These are phyloP conservation scores for Diaporthe eres DNA, from an alignment of 2,329 filamentous ascomycete genomes.

Conservation along the genomic window DNA sequence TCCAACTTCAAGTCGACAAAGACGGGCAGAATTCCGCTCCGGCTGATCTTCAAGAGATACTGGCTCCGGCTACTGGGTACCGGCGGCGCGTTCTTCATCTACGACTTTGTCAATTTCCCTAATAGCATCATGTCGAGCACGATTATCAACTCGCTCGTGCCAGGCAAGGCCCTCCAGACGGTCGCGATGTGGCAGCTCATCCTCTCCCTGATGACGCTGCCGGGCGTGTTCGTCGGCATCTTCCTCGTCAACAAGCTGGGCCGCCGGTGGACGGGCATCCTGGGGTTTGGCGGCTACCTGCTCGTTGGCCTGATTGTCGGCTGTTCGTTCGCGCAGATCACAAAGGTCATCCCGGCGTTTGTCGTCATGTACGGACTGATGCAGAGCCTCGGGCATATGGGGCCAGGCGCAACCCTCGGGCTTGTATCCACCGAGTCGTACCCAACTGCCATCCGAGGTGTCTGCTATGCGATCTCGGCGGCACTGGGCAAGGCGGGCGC, in stretches of 20 bases:
- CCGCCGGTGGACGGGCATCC: slow-evolving; percentile 64
- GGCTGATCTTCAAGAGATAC: slow-evolving; percentile 58
- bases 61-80: slow-evolving; percentile 62
- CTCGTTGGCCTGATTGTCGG: slow-evolving; percentile 67
- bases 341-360: slow-evolving; percentile 64
- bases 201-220: slow-evolving; percentile 59
- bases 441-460: slow-evolving; percentile 65
- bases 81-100: slow-evolving; percentile 66
- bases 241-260: slow-evolving; percentile 62
- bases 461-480: slow-evolving; percentile 65
- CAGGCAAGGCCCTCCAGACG: slow-evolving; percentile 54
- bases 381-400: slow-evolving; percentile 63
- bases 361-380: slow-evolving; percentile 67
- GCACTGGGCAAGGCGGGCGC: slow-evolving; percentile 66
- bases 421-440: slow-evolving; percentile 65
- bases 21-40: slow-evolving; percentile 48
- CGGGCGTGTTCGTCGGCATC: slow-evolving; percentile 65
- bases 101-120: slow-evolving; percentile 62
- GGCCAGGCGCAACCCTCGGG: slow-evolving; percentile 65
- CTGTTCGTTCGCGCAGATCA: slow-evolving; percentile 61
- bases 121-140: slow-evolving; percentile 62
- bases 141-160: slow-evolving; percentile 56
- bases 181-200: slow-evolving; percentile 65
- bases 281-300: slow-evolving; percentile 64
- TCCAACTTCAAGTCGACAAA: slow-evolving; percentile 49